Evolutionary conservation across 352 stramenopile genomes (phyloP).

Genomic region (Phytophthora pluvialis): DNA sequence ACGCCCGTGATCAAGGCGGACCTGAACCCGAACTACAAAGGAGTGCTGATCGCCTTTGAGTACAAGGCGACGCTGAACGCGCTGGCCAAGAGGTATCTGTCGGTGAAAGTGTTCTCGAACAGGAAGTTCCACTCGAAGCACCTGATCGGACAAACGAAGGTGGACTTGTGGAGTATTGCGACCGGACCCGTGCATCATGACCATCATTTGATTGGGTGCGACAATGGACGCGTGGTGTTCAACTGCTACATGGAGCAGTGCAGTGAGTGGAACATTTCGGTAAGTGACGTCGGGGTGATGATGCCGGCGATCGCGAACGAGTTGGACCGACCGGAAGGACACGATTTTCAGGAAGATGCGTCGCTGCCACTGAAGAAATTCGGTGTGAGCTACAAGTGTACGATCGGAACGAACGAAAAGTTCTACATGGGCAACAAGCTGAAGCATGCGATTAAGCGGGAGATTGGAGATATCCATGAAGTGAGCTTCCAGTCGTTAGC

Average conservation of each 20-base stretch:
- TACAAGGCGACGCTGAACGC: conserved; percentile 73
- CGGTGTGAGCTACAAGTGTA: conserved; percentile 91
- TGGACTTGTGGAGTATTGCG: conserved; percentile 84
- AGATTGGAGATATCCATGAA: conserved; percentile 84
- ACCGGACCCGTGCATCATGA: conserved; percentile 89
- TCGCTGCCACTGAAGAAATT: conserved; percentile 90
- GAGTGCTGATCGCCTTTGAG: conserved; percentile 86
- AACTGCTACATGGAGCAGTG: conserved; percentile 94
- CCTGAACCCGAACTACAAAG: conserved; percentile 91
- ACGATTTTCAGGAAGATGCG: conserved; percentile 91
- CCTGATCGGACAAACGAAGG: conserved; percentile 76
- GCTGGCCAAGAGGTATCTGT: conserved; percentile 62
- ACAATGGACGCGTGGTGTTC: conserved; percentile 90
- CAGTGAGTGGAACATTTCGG: conserved; percentile 90
- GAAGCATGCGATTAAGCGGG: conserved; percentile 79
- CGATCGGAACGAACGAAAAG: conserved; percentile 85
- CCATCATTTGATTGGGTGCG: conserved; percentile 84
- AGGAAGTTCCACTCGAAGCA: conserved; percentile 80
- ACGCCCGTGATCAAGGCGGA: conserved; percentile 88
- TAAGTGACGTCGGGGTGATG: conserved; percentile 89
- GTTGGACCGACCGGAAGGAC: conserved; percentile 85
- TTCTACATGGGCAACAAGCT: conserved; percentile 89
- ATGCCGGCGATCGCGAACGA: conserved; percentile 91
- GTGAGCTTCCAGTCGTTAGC: conserved; percentile 90
- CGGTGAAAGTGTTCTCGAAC: conserved; percentile 88